Evolutionary conservation across 345 rosid species (phyloP).

Genomic region (Bruguiera parviflora): DNA sequence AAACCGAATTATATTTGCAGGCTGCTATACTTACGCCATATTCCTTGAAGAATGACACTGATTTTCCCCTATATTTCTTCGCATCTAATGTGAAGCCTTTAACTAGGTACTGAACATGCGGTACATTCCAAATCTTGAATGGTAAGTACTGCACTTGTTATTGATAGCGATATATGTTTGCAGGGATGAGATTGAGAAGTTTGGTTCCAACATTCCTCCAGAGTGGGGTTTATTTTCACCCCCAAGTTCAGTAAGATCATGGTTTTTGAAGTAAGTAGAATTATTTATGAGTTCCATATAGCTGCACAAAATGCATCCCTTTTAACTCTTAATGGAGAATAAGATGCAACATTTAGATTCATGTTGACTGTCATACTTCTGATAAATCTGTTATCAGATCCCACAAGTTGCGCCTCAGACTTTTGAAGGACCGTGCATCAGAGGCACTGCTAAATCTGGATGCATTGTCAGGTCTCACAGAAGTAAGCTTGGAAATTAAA

Average conservation of each 20-base stretch:
- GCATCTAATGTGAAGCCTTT: conserved; percentile 59
- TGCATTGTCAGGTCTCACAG: conserved; percentile 84
- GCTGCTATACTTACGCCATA: conserved; percentile 67
- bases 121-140: conserved; percentile 17
- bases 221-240: conserved; percentile 66
- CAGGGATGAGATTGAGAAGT: conserved; percentile 61
- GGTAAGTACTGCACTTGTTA: conserved; percentile 14
- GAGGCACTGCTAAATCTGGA: conserved; percentile 70
- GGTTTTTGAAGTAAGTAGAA: conserved; percentile 67
- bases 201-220: conserved; percentile 47
- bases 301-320: conserved; percentile 6
- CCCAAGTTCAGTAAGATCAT: conserved; percentile 60
- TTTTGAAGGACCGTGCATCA: conserved; percentile 50
- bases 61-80: conserved; percentile 50
- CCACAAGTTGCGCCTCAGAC: conserved; percentile 48
- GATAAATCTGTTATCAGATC: conserved; percentile 48
- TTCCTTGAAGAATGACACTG: conserved; percentile 74
- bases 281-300: neutral
- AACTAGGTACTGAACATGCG: conserved; percentile 45
- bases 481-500: conserved; percentile 59
- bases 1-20: conserved; percentile 42
- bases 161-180: conserved; percentile 29
- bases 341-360: neutral
- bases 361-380: neutral
- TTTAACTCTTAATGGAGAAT: neutral